phyloP scores from a whole-genome alignment of 2,329 filamentous ascomycete species.

The Hortaea werneckii region DNA sequence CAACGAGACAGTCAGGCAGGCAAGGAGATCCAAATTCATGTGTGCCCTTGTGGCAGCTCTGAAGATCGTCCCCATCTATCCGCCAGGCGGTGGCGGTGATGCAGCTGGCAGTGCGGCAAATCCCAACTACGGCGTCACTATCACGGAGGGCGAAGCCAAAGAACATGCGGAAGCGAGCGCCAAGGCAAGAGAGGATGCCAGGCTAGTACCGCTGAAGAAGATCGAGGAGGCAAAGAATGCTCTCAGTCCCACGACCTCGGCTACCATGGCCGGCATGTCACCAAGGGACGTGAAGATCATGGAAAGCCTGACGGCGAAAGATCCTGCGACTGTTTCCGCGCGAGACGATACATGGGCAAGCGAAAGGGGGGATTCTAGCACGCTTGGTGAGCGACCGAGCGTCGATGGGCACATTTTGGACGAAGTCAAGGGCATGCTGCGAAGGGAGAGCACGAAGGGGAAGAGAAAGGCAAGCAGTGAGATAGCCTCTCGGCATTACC shows the following conservation, averaged over 20 bases:
- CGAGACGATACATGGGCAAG: conserved; percentile 38
- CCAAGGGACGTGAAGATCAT: conserved; percentile 28
- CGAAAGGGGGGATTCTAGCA: conserved; percentile 27
- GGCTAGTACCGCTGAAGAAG: conserved; percentile 48
- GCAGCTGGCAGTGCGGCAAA: conserved; percentile 55
- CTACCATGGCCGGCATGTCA: conserved; percentile 14
- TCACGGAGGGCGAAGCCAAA: conserved; percentile 58
- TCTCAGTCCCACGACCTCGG: conserved; percentile 9
- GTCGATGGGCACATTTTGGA: conserved; percentile 35
- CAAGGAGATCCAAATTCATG: conserved; percentile 90
- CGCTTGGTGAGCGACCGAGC: conserved; percentile 30
- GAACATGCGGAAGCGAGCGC: conserved; percentile 48
- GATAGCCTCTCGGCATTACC: conserved; percentile 2
- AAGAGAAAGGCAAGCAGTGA: conserved; percentile 28
- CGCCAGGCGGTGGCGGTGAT: conserved; percentile 61
- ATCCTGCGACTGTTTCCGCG: conserved; percentile 31
- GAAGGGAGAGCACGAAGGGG: conserved; percentile 35
- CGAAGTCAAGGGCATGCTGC: conserved; percentile 36
- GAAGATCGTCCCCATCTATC: conserved; percentile 76
- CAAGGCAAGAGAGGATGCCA: conserved; percentile 38
- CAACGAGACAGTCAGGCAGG: conserved; percentile 68
- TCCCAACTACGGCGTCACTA: conserved; percentile 69
- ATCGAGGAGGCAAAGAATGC: conserved; percentile 16
- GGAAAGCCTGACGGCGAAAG: conserved; percentile 34
- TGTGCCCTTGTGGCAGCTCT: conserved; percentile 79